Evolutionary conservation across 2,329 filamentous ascomycete species (phyloP).

Genomic region (Epicoccum nigrum): DNA sequence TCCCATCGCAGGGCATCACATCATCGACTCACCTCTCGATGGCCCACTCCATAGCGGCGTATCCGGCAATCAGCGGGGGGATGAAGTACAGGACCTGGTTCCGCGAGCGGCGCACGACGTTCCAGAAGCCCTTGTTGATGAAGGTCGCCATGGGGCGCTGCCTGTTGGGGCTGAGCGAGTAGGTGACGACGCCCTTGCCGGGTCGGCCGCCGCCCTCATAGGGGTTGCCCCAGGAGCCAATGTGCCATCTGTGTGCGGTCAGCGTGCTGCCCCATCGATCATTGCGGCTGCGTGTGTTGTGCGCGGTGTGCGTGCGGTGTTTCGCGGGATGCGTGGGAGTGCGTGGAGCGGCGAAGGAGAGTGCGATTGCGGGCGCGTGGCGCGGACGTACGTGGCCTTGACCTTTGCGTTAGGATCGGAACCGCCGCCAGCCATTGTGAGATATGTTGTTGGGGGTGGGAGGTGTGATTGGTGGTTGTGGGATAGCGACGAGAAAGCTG

Average conservation of each 20-base stretch:
- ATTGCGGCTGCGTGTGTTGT: not conserved
- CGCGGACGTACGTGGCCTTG: constrained; percentile 39
- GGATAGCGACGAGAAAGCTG: constrained; percentile 24
- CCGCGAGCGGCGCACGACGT: constrained; percentile 86
- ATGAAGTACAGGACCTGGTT: constrained; percentile 88
- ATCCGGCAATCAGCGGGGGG: constrained; percentile 77
- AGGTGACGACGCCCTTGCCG: constrained; percentile 69
- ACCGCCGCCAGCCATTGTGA: constrained; percentile 41
- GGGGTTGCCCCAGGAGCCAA: constrained; percentile 47
- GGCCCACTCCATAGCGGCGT: constrained; percentile 89
- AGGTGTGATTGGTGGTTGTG: constrained; percentile 27
- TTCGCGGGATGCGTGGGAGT: constrained; percentile 12
- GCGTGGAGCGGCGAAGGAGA: constrained; percentile 10
- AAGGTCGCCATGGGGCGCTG: constrained; percentile 85
- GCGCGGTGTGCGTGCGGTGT: constrained; percentile 12
- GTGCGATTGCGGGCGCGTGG: constrained; percentile 16
- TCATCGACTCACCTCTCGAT: constrained; percentile 75
- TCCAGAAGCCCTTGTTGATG: constrained; percentile 86
- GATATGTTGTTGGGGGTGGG: constrained; percentile 18
- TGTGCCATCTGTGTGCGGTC: constrained; percentile 40
- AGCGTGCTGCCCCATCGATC: constrained; percentile 21
- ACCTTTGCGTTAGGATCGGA: constrained; percentile 31
- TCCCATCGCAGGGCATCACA: not conserved
- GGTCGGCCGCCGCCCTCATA: constrained; percentile 49
- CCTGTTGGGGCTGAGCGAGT: constrained; percentile 83